Evolutionary conservation across 1,284 basidiomycete genomes (phyloP).

Genomic region (Blastosporella zonata): DNA sequence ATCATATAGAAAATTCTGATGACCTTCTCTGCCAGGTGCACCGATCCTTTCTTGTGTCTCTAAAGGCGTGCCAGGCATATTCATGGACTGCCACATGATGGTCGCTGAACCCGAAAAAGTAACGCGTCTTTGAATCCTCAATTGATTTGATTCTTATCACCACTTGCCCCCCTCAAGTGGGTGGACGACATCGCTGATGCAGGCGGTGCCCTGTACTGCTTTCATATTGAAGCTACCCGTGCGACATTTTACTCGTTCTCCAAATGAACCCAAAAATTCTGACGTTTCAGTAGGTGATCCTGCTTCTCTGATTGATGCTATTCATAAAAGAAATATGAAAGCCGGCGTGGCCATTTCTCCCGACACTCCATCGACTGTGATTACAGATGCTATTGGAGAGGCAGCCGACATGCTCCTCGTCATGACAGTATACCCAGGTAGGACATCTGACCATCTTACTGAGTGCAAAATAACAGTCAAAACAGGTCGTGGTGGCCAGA

Average conservation of each 20-base stretch:
- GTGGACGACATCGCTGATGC: conserved; percentile 94
- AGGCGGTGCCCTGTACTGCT: conserved; percentile 93
- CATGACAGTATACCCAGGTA: conserved; percentile 95
- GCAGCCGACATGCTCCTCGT: conserved; percentile 92
- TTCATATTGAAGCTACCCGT: conserved; percentile 97
- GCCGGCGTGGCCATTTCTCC: conserved; percentile 95
- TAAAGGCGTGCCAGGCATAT: conserved; percentile 90
- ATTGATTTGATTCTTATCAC: conserved; percentile 9
- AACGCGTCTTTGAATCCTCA: conserved; percentile 9
- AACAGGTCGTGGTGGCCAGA: conserved; percentile 91
- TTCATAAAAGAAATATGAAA: conserved; percentile 78
- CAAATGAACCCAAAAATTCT: background rate
- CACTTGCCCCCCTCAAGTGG: conserved; percentile 63
- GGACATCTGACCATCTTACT: conserved; percentile 12
- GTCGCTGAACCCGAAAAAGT: conserved; percentile 92
- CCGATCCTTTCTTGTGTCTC: conserved; percentile 88
- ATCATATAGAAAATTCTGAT: background rate
- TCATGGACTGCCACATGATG: conserved; percentile 99
- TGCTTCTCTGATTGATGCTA: conserved; percentile 70
- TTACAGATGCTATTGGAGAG: conserved; percentile 79
- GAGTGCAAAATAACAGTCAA: background rate
- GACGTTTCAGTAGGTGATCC: conserved; percentile 56
- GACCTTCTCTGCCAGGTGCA: conserved; percentile 54
- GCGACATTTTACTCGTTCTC: conserved; percentile 28
- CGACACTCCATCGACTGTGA: conserved; percentile 81